Evolutionary conservation across 805 yeast species (phyloP), one percentile per base, ranked within the genome.

Genomic region (Candida tallmaniae): DNA sequence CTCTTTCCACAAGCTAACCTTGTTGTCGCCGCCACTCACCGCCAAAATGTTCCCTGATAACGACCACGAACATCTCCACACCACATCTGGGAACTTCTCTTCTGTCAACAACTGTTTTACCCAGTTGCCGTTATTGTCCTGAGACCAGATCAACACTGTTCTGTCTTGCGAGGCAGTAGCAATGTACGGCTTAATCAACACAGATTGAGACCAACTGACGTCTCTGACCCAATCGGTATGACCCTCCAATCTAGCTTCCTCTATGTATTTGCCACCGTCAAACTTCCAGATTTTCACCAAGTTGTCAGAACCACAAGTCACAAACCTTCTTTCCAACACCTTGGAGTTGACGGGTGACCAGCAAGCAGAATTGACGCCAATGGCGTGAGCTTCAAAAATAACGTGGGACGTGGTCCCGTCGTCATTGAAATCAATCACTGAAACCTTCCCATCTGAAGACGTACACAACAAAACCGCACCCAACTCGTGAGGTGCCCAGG

Each of bases 191-290:
- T 85, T 82, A 30, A 86, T 74, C 42, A 93, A 73, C 31, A 86
- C 78, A 2, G 95, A 80, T 31, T 97, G 96, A 14, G 96, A 87
- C 98, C 98, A 93, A 4, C 95, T 87, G 41, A 90, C 97, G 57
- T 93, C 99, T 61, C 98, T 80, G 22, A 93, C 97, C 99, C 99
- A 93, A 60, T 93, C 98, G 12, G 85, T 71, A 60, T 93, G 98
- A 26, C 97, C 98, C 44, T 79, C 80, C 35, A 93, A 73, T 18
- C 77, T 74, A 27, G 80, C 80, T 58, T 90, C 96, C 50, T 80
- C 73, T 17, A 71, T 71, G 56, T 84, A 87, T 18, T 73, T 73
- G 46, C 71, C 74, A 8, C 75, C 62, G 42, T 81, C 82, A 48
- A 64, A 79, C 50, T 70, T 74, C 98, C 98, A 93, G 50, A 93